phyloP scores from a whole-genome alignment of 2,329 filamentous ascomycete species.

The Rutstroemia sydowiana region DNA sequence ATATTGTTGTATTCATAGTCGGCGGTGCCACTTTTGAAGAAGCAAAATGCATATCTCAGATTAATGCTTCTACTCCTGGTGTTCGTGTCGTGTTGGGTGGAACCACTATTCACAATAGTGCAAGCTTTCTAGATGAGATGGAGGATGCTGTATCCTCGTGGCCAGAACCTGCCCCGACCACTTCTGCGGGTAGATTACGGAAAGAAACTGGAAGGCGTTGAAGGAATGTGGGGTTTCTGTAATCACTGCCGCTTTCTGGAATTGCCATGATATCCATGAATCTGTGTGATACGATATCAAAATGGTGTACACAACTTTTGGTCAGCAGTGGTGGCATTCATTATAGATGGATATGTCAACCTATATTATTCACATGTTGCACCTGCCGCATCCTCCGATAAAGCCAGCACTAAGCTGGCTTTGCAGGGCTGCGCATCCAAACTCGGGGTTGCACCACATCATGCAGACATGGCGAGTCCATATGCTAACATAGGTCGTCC shows the following conservation, averaged over 20 bases:
- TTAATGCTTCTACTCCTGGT: conserved; percentile 86
- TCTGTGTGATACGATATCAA: too few relatives aligned
- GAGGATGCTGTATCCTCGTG: conserved; percentile 81
- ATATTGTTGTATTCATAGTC: conserved; percentile 90
- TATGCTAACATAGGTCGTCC: too few relatives aligned
- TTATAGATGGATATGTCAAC: too few relatives aligned
- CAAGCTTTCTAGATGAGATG: conserved; percentile 83
- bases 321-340: too few relatives aligned
- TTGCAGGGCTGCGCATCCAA: too few relatives aligned
- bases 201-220: conserved; percentile 29
- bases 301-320: background rate
- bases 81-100: conserved; percentile 84
- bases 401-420: too few relatives aligned
- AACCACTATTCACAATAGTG: conserved; percentile 81
- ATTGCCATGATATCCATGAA: too few relatives aligned
- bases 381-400: too few relatives aligned
- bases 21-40: conserved; percentile 95
- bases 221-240: background rate
- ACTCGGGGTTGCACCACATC: too few relatives aligned
- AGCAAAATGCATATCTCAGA: conserved; percentile 88
- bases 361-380: too few relatives aligned
- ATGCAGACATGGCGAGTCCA: too few relatives aligned
- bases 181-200: conserved; percentile 29
- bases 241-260: too few relatives aligned
- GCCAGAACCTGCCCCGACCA: conserved; percentile 54